Evolutionary conservation across 805 yeast genomes (phyloP).

Genomic region (Saccharomycopsis javanensis): DNA sequence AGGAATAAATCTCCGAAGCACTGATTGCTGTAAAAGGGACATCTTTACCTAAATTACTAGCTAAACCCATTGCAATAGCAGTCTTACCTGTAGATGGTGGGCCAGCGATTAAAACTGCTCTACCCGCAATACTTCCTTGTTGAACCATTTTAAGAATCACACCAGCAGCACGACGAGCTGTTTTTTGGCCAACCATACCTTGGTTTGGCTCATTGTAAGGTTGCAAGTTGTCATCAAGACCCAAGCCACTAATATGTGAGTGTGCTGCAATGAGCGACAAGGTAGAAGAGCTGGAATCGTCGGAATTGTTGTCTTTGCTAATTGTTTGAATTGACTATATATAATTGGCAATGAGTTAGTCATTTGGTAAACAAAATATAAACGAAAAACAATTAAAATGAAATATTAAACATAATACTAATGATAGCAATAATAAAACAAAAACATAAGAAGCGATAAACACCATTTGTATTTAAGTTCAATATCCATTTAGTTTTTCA

Average conservation of each 20-base stretch:
- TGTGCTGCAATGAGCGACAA: slow-evolving; percentile 77
- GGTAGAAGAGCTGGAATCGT: background rate
- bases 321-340: slow-evolving; percentile 9
- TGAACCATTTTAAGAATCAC: slow-evolving; percentile 87
- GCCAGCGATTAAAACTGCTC: slow-evolving; percentile 92
- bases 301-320: background rate
- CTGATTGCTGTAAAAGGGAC: slow-evolving; percentile 95
- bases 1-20: slow-evolving; percentile 86
- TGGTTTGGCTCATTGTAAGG: slow-evolving; percentile 67
- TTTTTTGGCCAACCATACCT: slow-evolving; percentile 96
- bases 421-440: too few relatives aligned
- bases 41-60: slow-evolving; percentile 53
- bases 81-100: slow-evolving; percentile 99
- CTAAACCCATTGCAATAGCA: slow-evolving; percentile 91
- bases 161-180: slow-evolving; percentile 95
- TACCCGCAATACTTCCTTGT: slow-evolving; percentile 91
- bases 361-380: background rate
- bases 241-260: slow-evolving; percentile 92
- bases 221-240: slow-evolving; percentile 83
- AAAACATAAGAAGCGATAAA: too few relatives aligned
- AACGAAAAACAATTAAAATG: too few relatives aligned
- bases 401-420: too few relatives aligned
- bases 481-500: too few relatives aligned
- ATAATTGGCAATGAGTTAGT: background rate
- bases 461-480: too few relatives aligned